These are phyloP conservation scores for Coniosporium uncinatum DNA, from an alignment of 2,329 filamentous ascomycete species.

Conservation along the genomic window DNA sequence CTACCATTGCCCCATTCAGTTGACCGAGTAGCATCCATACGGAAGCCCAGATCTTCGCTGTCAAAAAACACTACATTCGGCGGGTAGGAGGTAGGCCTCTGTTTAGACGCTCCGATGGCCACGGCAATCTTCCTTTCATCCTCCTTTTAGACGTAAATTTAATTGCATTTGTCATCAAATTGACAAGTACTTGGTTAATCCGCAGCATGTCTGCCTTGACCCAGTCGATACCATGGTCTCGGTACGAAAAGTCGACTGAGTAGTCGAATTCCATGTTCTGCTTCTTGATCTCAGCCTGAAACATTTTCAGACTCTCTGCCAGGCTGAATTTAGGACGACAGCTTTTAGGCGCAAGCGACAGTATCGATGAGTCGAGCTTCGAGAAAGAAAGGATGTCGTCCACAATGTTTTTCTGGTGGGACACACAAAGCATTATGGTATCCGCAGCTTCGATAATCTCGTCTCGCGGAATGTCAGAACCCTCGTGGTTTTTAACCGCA, in stretches of 20 bases:
- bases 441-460: constrained; percentile 22
- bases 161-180: constrained; percentile 18
- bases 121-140: constrained; percentile 15
- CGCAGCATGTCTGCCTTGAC: constrained; percentile 8
- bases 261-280: constrained; percentile 18
- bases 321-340: constrained; percentile 11
- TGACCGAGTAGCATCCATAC: constrained; percentile 20
- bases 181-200: constrained; percentile 8
- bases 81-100: constrained; percentile 20
- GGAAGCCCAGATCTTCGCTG: constrained; percentile 23
- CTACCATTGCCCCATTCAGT: neutral
- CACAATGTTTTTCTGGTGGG: constrained; percentile 6
- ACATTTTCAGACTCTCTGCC: constrained; percentile 23
- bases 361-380: constrained; percentile 2
- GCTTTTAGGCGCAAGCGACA: neutral
- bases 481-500: constrained; percentile 19
- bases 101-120: constrained; percentile 13
- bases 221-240: constrained; percentile 10
- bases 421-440: constrained; percentile 18
- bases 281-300: constrained; percentile 23
- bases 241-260: constrained; percentile 16
- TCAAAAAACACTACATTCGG: constrained; percentile 37
- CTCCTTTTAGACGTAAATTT: constrained; percentile 19
- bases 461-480: neutral
- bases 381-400: constrained; percentile 7